These are phyloP conservation scores for Rhodotorula mucilaginosa DNA, from an alignment of 1,284 basidiomycete species.

Conservation along the genomic window DNA sequence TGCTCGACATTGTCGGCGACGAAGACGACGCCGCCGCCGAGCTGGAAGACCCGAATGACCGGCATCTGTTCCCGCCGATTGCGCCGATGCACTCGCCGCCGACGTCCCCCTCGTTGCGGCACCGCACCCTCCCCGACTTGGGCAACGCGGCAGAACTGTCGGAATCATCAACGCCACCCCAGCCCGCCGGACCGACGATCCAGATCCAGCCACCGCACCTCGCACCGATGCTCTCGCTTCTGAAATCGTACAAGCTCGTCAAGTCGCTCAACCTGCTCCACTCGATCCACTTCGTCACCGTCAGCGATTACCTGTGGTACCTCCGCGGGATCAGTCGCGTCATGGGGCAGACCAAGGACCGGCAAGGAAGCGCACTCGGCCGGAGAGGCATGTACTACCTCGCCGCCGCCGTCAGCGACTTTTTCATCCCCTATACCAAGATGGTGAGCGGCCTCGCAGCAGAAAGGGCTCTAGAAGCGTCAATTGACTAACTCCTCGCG, in stretches of 20 bases:
- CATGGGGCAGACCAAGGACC: constrained; percentile 49
- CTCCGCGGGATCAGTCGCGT: constrained; percentile 69
- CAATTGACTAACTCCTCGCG: background rate
- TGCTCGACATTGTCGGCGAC: constrained; percentile 69
- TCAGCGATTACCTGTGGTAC: constrained; percentile 95
- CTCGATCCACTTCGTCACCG: constrained; percentile 85
- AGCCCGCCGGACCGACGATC: constrained; percentile 17
- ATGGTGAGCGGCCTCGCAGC: constrained; percentile 61
- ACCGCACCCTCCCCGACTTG: background rate
- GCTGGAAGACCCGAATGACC: background rate
- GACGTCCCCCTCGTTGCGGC: constrained; percentile 5
- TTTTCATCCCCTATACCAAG: constrained; percentile 86
- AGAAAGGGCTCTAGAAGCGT: background rate
- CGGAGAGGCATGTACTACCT: constrained; percentile 87
- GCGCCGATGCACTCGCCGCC: constrained; percentile 24
- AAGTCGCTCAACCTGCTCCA: constrained; percentile 71
- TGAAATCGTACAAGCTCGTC: constrained; percentile 77
- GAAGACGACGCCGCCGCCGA: constrained; percentile 18
- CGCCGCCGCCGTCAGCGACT: constrained; percentile 95
- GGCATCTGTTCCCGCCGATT: constrained; percentile 31
- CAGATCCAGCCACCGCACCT: constrained; percentile 45
- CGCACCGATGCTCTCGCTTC: constrained; percentile 65
- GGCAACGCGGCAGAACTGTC: background rate
- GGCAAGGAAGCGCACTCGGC: constrained; percentile 66
- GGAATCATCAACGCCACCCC: background rate